phyloP scores from a whole-genome alignment of 2,329 filamentous ascomycete genomes.

The Clarireedia monteithiana region DNA sequence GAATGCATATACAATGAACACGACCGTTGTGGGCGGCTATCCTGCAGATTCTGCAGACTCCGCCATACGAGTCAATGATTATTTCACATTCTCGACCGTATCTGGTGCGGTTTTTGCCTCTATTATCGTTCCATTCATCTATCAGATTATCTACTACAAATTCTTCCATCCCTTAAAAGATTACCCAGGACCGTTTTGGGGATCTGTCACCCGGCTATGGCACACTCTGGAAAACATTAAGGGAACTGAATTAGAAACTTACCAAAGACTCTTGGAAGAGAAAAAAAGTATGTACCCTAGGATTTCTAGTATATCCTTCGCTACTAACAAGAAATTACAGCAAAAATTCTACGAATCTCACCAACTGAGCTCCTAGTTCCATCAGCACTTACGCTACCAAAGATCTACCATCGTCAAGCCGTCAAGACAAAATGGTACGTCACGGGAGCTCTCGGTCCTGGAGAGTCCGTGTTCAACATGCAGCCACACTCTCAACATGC shows the following conservation, averaged over 20 bases:
- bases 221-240: conserved; percentile 43
- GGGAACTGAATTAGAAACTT: conserved; percentile 37
- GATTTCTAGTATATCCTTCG: not conserved
- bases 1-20: not conserved
- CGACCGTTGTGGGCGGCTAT: not conserved
- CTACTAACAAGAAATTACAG: conserved; percentile 24
- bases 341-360: conserved; percentile 44
- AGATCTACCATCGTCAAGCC: conserved; percentile 46
- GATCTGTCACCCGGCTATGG: conserved; percentile 43
- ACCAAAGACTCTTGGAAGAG: conserved; percentile 36
- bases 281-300: conserved; percentile 38
- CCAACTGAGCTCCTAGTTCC: conserved; percentile 45
- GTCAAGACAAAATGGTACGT: conserved; percentile 53
- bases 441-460: conserved; percentile 47
- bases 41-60: not conserved
- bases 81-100: not conserved
- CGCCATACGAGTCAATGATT: not conserved
- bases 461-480: conserved; percentile 51
- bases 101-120: not conserved
- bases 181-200: conserved; percentile 49
- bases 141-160: conserved; percentile 40
- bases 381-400: conserved; percentile 45
- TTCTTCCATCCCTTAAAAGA: conserved; percentile 44
- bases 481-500: conserved; percentile 43
- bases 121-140: conserved; percentile 2